phyloP scores from a whole-genome alignment of 1,139 yeast species.

The Sugiyamaella pinicola region DNA sequence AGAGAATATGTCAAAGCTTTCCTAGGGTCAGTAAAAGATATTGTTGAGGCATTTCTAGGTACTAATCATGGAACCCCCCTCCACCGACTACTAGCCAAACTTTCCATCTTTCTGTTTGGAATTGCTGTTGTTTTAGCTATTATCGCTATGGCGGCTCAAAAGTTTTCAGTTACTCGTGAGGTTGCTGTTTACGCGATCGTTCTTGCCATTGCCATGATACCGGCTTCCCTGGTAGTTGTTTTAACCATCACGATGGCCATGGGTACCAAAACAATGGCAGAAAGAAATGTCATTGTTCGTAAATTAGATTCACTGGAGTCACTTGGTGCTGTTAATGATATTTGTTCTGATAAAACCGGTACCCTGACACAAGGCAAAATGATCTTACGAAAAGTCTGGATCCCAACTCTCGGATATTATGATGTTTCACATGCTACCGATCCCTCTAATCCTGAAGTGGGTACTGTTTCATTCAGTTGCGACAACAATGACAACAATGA shows the following conservation, averaged over 20 bases:
- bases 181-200: conserved; percentile 85
- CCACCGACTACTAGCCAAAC: conserved; percentile 64
- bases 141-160: conserved; percentile 78
- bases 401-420: conserved; percentile 74
- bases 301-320: conserved; percentile 80
- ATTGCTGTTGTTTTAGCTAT: conserved; percentile 77
- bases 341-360: conserved; percentile 75
- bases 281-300: conserved; percentile 71
- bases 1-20: conserved; percentile 56
- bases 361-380: conserved; percentile 79
- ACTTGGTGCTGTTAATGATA: conserved; percentile 76
- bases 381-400: conserved; percentile 73
- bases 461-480: conserved; percentile 38
- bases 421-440: conserved; percentile 62
- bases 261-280: conserved; percentile 78
- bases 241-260: conserved; percentile 85
- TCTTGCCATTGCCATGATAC: conserved; percentile 82
- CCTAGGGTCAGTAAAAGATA: conserved; percentile 51
- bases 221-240: conserved; percentile 78
- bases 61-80: conserved; percentile 77
- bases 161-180: conserved; percentile 62
- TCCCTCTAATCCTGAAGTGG: conserved; percentile 68
- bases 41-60: conserved; percentile 71
- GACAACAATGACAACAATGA: conserved; percentile 37
- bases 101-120: conserved; percentile 67